Conservation (phyloP, 2,329 filamentous ascomycete genomes). For the Xylaria multiplex region DNA sequence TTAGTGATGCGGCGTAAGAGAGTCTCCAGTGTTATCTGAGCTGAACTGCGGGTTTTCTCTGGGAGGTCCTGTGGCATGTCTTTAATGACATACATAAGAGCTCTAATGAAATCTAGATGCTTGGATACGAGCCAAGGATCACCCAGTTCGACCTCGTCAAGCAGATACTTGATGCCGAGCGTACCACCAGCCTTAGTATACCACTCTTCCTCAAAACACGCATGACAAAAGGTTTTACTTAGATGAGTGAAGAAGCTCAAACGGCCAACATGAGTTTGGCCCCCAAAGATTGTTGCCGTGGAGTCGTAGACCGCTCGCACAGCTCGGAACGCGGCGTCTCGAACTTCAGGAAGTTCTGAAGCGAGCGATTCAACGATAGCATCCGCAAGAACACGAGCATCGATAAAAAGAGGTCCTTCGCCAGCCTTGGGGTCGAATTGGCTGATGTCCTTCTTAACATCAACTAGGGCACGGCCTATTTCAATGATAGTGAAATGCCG, state of each 20-base stretch:
- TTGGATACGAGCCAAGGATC: slow-evolving; percentile 84
- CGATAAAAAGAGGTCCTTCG: slow-evolving; percentile 87
- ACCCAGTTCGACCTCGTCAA: slow-evolving; percentile 85
- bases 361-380: slow-evolving; percentile 90
- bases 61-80: slow-evolving; percentile 96
- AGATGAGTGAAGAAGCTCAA: slow-evolving; percentile 88
- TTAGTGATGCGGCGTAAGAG: slow-evolving; percentile 83
- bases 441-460: slow-evolving; percentile 78
- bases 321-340: slow-evolving; percentile 82
- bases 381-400: slow-evolving; percentile 86
- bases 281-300: slow-evolving; percentile 81
- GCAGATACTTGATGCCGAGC: slow-evolving; percentile 86
- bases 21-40: slow-evolving; percentile 83
- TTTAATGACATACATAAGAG: slow-evolving; percentile 97
- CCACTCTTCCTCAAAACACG: slow-evolving; percentile 98
- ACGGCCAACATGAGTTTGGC: slow-evolving; percentile 73
- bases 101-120: slow-evolving; percentile 87
- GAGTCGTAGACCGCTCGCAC: slow-evolving; percentile 82
- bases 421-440: slow-evolving; percentile 87
- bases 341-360: slow-evolving; percentile 81
- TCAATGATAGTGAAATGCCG: slow-evolving; percentile 92
- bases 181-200: slow-evolving; percentile 96
- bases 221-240: slow-evolving; percentile 87
- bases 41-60: slow-evolving; percentile 84
- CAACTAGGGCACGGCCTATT: slow-evolving; percentile 83